Percentiles rank a stretch among this genome's conserved stretches.
phyloP scores from a whole-genome alignment of 345 rosid genomes.

The Lumnitzera racemosa region DNA sequence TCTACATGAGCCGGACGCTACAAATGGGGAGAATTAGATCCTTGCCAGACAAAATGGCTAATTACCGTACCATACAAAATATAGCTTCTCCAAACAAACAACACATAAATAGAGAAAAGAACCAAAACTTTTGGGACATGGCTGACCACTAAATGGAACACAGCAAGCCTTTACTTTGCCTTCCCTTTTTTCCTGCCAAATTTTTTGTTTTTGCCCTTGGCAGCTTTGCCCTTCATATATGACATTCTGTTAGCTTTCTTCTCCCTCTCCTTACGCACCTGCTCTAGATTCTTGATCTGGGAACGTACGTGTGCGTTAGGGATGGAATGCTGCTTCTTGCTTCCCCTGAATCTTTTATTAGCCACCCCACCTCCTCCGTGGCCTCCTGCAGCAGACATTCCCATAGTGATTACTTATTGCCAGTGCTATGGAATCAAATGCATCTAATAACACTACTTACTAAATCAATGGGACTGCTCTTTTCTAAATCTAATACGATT shows the following conservation, averaged over 20 bases:
- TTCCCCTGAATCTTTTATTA: constrained; percentile 40
- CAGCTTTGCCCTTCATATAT: constrained; percentile 52
- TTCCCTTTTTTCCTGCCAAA: constrained; percentile 18
- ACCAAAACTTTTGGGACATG: too few relatives aligned
- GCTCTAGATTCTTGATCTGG: constrained; percentile 80
- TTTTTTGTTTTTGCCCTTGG: constrained; percentile 27
- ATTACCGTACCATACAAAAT: too few relatives aligned
- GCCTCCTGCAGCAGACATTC: constrained; percentile 25
- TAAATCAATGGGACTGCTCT: too few relatives aligned
- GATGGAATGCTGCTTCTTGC: constrained; percentile 30
- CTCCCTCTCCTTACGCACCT: constrained; percentile 86
- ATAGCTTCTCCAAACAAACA: too few relatives aligned
- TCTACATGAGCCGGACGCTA: too few relatives aligned
- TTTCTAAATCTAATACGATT: too few relatives aligned
- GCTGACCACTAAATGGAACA: too few relatives aligned
- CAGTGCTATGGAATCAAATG: not conserved
- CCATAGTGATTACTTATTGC: not conserved
- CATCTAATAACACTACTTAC: not conserved
- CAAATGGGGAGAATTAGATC: too few relatives aligned
- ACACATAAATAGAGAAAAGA: too few relatives aligned
- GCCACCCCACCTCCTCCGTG: constrained; percentile 17
- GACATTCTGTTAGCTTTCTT: constrained; percentile 53
- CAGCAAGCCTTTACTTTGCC: constrained; percentile 5
- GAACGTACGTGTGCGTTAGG: constrained; percentile 80
- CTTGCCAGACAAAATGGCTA: too few relatives aligned